Evolutionary conservation across 2,329 filamentous ascomycete species (phyloP).

Genomic region (Diplodia mutila): DNA sequence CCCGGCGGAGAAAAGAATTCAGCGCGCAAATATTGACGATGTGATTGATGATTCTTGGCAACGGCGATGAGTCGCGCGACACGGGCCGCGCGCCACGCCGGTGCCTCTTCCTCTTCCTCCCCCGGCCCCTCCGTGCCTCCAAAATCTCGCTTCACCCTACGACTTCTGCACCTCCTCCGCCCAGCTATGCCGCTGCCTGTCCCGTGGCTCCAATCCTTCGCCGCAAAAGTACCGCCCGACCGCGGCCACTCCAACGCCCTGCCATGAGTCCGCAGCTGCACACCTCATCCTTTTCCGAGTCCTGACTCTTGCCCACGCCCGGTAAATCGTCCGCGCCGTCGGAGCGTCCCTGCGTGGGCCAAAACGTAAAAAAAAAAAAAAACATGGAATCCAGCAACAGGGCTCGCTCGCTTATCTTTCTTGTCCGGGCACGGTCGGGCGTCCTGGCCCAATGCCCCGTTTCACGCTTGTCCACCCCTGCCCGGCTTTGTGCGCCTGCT

Average conservation of each 20-base stretch:
- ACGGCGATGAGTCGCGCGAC: background rate
- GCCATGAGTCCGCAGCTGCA: too few relatives aligned
- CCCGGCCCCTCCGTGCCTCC: too few relatives aligned
- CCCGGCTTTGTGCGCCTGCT: background rate
- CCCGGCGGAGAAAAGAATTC: too few relatives aligned
- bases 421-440: background rate
- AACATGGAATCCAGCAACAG: background rate
- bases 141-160: background rate
- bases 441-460: conserved; percentile 5
- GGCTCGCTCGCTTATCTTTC: conserved; percentile 16
- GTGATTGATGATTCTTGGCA: background rate
- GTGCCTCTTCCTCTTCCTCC: too few relatives aligned
- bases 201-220: background rate
- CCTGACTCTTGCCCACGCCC: too few relatives aligned
- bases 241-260: too few relatives aligned
- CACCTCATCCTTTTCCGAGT: too few relatives aligned
- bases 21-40: too few relatives aligned
- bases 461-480: conserved; percentile 15
- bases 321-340: background rate
- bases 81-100: background rate
- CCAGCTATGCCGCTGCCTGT: background rate
- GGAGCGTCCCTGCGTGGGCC: background rate
- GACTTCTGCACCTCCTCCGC: background rate
- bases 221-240: too few relatives aligned
- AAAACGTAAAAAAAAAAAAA: too few relatives aligned